A percentile compares a stretch with the other conserved stretches of the same genome.
Evolutionary conservation across 2,329 filamentous ascomycete species (phyloP).

Genomic region (Blastomyces percursus): DNA sequence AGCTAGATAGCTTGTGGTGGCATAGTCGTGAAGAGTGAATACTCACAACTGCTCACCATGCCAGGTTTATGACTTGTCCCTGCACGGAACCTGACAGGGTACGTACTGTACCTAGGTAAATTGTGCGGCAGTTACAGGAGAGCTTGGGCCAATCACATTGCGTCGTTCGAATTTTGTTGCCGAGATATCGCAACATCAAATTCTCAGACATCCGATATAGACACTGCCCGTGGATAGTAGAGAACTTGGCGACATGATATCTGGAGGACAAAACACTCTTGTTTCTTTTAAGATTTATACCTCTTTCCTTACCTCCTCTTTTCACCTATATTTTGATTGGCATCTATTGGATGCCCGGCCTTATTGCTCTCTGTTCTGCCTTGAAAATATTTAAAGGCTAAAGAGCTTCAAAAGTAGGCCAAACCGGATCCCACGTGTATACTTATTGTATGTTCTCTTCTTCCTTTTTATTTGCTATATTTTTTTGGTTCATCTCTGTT

Average conservation of each 20-base stretch:
- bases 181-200: background rate
- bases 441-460: background rate
- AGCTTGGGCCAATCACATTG: background rate
- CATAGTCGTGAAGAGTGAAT: background rate
- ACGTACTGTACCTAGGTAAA: no score
- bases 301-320: no score
- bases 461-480: background rate
- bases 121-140: no score
- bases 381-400: background rate
- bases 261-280: no score
- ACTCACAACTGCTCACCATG: background rate
- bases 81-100: no score
- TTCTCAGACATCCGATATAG: no score
- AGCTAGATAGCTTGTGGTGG: background rate
- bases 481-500: background rate
- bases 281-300: background rate
- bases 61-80: background rate
- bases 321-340: background rate
- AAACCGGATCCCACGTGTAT: background rate
- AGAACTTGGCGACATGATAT: no score
- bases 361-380: no score
- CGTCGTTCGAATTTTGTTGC: background rate
- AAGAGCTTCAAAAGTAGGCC: no score
- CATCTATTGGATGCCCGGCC: background rate
- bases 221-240: background rate